Evolutionary conservation across 208 protist genomes (phyloP), one percentile per base, ranked within the genome.

Genomic region (Porcisia deanei): DNA sequence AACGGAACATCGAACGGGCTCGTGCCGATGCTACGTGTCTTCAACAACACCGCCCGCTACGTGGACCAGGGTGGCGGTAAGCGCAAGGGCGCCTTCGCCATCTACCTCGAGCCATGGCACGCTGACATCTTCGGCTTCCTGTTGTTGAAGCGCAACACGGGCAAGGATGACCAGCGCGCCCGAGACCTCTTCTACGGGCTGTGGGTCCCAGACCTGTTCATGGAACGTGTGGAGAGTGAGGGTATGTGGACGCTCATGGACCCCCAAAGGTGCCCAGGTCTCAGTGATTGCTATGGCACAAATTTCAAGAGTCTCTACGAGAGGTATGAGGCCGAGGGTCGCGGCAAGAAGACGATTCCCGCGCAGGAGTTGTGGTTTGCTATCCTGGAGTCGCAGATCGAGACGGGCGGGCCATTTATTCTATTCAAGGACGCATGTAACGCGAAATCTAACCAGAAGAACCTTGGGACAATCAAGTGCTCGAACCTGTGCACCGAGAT

Each of bases 51-150:
- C n/a, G 99, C 99, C 34, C 91, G 99, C 76, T 99, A 99, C 87
- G 98, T 99, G 53, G 98, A 99, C 79, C 99, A 99, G 89, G 96
- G 98, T 45, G 98, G 98, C 68, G 98, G 98, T 71, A 99, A 99
- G 87, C 96, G 99, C 79, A 99, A 99, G 79, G 99, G 99, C 43
- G 97, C 99, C 52, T 99, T 99, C 87, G 99, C 99, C 61, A 86
- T 99, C 37, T 99, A 99, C 85, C 91, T 99, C 0, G 99, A 99
- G 92, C 99, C 99, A 68, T 99, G 99, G 99, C 99, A 99, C 84
- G 95, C 98, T 1, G 99, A 99, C 77, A 91, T 99, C 47, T 98
- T 99, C 61, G 97, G 98, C 22, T 99, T 99, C 76, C 73, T 99
- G 18, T 92, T 99, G 57, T 87, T 99, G 37, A 98, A 97, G 87